Evolutionary conservation across 2,329 filamentous ascomycete species (phyloP), one percentile per base, ranked within the genome.

Genomic region (Colletotrichum camelliae): DNA sequence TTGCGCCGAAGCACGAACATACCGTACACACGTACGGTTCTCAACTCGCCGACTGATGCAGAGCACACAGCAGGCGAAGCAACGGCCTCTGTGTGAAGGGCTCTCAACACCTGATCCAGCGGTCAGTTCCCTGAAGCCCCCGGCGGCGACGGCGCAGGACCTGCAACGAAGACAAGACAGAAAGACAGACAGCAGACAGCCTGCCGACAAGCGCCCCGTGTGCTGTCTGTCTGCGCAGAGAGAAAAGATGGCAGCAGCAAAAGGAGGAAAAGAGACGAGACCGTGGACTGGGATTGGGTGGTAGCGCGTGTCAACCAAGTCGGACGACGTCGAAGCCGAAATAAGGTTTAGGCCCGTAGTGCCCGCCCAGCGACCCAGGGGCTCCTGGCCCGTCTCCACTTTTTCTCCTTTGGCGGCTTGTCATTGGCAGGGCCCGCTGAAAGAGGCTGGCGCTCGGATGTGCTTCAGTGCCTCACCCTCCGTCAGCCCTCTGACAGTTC

Each of bases 401-500:
- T 70, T 71, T 15, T 43, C 55, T 16, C 27, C 4, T 2, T 33
- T 10, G 2, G 6, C 4, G 12, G 6, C 9, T n/a, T 27, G 0
- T 31, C 27, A 75, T 75, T 75, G 55, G 76, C 52, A 2, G 2
- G 16, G 7, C 8, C 48, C 62, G 21, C 58, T n/a, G 18, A 58
- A 66, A 71, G 74, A 67, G 58, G 70, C 71, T 62, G 65, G 71
- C 70, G 68, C 76, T 77, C 74, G 76, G 71, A 77, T 73, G 75
- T 81, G 82, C 83, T 78, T 81, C 82, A 82, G 75, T 81, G 82
- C 83, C 77, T 81, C 82, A 82, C 70, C 55, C 77, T 77, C 70
- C 65, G 65, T 61, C 58, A 74, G 74, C 70, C 65, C 80, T 83
- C 81, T 79, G 81, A 84, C 83, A 80, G 57, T 77, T 71, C 77